Base-by-base conservation (phyloP, 345 rosid species). In the Microthlaspi erraticum region DNA sequence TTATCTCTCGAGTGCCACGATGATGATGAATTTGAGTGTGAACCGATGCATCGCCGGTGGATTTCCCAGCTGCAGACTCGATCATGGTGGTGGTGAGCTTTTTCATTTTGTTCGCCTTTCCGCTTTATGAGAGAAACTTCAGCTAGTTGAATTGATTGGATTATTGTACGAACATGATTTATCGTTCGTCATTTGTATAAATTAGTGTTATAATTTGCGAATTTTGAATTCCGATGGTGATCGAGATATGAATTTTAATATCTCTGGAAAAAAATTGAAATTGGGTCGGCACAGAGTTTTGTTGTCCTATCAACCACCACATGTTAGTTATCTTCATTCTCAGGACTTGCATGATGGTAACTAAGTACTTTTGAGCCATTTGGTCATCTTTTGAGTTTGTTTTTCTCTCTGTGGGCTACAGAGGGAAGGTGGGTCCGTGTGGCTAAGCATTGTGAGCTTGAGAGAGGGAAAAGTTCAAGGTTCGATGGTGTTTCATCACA, bases 31-130 rank as follows among this genome's bases (percentile, higher is more conserved):
- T 43, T 37, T 66, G 56, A 51, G 67, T 34, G 72, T 58, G 67
- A 66, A 59, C 64, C 72, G 78, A 48, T 66, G 68, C 67, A 41
- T 66, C 78, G 12, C 72, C 62, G 50, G 71, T 46, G 71, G 70
- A 20, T 29, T 59, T 3, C 51, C 72, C 1, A 74, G 48, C 38
- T 59, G 46, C 46, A 74, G 67, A 42, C 16, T 49, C 78, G 50
- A 2, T 19, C 37, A 16, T 23, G 54, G 20, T 16, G 31, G 72
- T 49, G 26, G 68, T 66, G 8, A 50, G 45, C 31, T 8, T 58
- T 29, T 1, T 5, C 11, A 13, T 64, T 29, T 16, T 5, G 5
- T 46, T 2, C 26, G 26, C 3, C 26, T 23, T 23, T 23, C 26
- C 26, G 3, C n/a, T 23, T 23, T 23, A 8, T 10, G 4, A 16